phyloP scores from a whole-genome alignment of 495 filamentous ascomycete genomes.

The Xanthoparmelia taractica region DNA sequence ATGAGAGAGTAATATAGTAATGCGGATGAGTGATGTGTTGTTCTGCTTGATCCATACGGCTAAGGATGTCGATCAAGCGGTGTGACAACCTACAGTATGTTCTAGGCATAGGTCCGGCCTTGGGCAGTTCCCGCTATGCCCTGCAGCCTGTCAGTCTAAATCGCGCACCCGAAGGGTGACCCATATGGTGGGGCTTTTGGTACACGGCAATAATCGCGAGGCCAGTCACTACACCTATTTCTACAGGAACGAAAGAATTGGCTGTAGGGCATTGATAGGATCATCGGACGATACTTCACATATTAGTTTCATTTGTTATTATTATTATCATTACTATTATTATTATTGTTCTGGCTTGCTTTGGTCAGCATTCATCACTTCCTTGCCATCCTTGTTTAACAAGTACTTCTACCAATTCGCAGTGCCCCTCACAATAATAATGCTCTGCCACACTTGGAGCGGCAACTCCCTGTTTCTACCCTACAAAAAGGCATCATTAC shows the following conservation, averaged over 20 bases:
- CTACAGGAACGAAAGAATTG: background rate
- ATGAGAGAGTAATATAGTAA: too few relatives aligned
- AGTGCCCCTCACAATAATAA: conserved; percentile 1
- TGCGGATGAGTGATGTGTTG: too few relatives aligned
- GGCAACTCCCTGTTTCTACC: conserved; percentile 6
- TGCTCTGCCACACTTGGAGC: conserved; percentile 11
- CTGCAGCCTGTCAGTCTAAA: conserved; percentile 4
- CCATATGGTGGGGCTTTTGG: background rate
- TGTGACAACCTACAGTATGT: conserved; percentile 14
- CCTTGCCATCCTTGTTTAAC: background rate
- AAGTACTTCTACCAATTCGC: background rate
- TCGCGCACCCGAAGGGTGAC: background rate
- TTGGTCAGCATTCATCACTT: background rate
- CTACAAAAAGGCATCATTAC: conserved; percentile 16
- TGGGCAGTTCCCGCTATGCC: conserved; percentile 6
- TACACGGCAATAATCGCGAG: background rate
- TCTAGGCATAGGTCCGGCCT: conserved; percentile 6
- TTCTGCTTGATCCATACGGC: too few relatives aligned
- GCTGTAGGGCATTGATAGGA: too few relatives aligned
- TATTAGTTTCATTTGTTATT: too few relatives aligned
- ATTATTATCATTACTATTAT: too few relatives aligned
- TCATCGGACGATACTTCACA: too few relatives aligned
- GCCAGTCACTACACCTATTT: background rate
- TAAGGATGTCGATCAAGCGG: conserved; percentile 9
- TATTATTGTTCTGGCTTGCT: too few relatives aligned